phyloP scores from a whole-genome alignment of 2,329 filamentous ascomycete genomes.

The Hypoxylon sp. region DNA sequence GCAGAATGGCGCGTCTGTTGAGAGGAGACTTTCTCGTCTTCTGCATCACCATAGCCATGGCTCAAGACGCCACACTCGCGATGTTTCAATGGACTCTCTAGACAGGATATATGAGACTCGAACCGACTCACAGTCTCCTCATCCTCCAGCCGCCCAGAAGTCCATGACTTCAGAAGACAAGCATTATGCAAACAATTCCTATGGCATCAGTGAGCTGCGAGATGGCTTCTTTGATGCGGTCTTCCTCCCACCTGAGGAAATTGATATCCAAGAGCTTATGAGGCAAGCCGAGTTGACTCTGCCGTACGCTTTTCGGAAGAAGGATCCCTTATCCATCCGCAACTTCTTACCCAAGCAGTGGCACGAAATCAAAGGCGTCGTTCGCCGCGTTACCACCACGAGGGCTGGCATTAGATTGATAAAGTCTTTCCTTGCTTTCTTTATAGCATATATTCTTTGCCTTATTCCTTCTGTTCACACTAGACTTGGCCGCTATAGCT shows the following conservation, averaged over 20 bases:
- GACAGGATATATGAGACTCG: constrained; percentile 53
- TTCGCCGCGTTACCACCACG: constrained; percentile 62
- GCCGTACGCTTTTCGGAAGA: constrained; percentile 63
- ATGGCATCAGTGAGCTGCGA: constrained; percentile 61
- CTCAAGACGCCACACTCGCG: constrained; percentile 37
- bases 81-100: constrained; percentile 50
- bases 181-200: constrained; percentile 57
- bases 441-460: constrained; percentile 69
- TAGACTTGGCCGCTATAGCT: constrained; percentile 69
- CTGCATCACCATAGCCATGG: constrained; percentile 45
- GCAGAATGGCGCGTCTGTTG: constrained; percentile 20
- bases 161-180: constrained; percentile 48
- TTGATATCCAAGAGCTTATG: constrained; percentile 59
- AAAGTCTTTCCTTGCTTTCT: constrained; percentile 71
- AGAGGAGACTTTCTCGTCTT: constrained; percentile 41
- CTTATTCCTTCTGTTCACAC: constrained; percentile 63
- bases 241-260: constrained; percentile 61
- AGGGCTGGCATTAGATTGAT: constrained; percentile 66
- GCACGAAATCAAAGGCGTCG: constrained; percentile 61
- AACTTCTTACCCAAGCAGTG: constrained; percentile 65
- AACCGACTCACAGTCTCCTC: constrained; percentile 36
- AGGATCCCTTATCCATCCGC: constrained; percentile 62
- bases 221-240: constrained; percentile 66
- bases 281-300: constrained; percentile 62
- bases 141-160: constrained; percentile 30